Evolutionary conservation across 805 yeast species (phyloP).

Genomic region (Kluyveromyces nonfermentans): DNA sequence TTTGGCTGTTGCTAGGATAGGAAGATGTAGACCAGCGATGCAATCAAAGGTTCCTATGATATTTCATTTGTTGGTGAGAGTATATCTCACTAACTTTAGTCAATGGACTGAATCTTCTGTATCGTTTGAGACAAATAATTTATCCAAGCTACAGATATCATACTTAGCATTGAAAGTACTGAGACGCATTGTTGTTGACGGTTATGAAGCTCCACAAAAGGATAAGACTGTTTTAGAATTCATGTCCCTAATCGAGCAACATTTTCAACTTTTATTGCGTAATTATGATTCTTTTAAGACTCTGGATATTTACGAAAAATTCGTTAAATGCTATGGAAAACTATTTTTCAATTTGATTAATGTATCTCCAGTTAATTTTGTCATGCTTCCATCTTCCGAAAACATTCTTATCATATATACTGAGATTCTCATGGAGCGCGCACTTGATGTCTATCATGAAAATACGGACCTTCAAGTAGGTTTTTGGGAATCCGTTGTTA

Average conservation of each 20-base stretch:
- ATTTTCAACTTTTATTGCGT: constrained; percentile 47
- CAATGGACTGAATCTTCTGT: constrained; percentile 43
- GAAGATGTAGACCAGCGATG: constrained; percentile 70
- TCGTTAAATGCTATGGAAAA: constrained; percentile 66
- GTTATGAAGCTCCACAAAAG: constrained; percentile 61
- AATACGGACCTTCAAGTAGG: constrained; percentile 41
- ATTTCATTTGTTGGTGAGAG: constrained; percentile 47
- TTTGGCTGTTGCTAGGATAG: constrained; percentile 68
- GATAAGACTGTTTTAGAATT: constrained; percentile 48
- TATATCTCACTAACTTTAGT: constrained; percentile 51
- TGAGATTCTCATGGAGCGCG: constrained; percentile 52
- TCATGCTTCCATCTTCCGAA: constrained; percentile 54
- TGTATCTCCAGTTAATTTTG: constrained; percentile 58
- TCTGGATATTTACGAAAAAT: constrained; percentile 48
- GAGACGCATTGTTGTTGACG: constrained; percentile 66
- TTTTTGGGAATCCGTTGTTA: constrained; percentile 68
- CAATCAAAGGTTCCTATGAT: constrained; percentile 61
- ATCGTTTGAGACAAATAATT: constrained; percentile 22
- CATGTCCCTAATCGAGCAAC: constrained; percentile 44
- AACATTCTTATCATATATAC: constrained; percentile 55
- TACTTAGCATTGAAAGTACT: constrained; percentile 68
- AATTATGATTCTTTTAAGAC: constrained; percentile 41
- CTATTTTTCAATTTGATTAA: constrained; percentile 52
- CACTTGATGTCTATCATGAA: constrained; percentile 52
- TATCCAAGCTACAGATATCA: constrained; percentile 60